Base-by-base conservation (phyloP, 352 stramenopile species). In the Thraustochytrium sp. region DNA sequence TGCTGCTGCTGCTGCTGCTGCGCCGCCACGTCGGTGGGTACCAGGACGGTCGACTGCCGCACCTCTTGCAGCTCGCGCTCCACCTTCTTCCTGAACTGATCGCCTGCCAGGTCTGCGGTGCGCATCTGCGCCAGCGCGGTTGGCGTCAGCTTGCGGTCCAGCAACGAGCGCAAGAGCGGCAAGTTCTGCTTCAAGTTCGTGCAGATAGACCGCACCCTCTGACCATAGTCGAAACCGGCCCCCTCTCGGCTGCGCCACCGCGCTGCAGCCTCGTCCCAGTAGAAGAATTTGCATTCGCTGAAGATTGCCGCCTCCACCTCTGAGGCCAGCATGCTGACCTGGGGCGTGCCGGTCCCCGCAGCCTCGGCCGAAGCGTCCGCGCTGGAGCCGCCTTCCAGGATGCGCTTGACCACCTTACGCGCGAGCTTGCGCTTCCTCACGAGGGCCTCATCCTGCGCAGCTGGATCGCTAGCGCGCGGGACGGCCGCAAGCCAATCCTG, bases 131-230 rank as follows among this genome's bases (percentile, higher is more conserved):
- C 31, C 18, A 80, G 44, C 26, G 29, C 34, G 0, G 9, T 11
- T 21, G 68, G 48, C 18, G 68, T 26, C 16, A 80, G 23, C 46
- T 80, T 26, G 26, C 68, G 48, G 18, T 77, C n/a, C 16, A 80
- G 16, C 34, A 80, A 5, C 23, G 13, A 23, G 11, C 31, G 18
- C 26, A 61, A 13, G 4, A 80, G 34, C 5, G 5, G 18, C 34
- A 46, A 44, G 42, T 80, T 80, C 49, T 80, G 8, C 37, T 64
- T 61, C 23, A 80, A 31, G 53, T 80, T 80, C 0, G 68, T 64
- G 68, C 31, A 80, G 34, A 80, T 46, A 11, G 40, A 29, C 26
- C 68, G 68, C 18, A 80, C 68, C 3, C 18, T 5, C 53, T 80
- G 34, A 5, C 42, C 65, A 26, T 77, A 77, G 13, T 77, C 65